phyloP scores from a whole-genome alignment of 441 rosid species.

The Cnidoscolus chayamansa region DNA sequence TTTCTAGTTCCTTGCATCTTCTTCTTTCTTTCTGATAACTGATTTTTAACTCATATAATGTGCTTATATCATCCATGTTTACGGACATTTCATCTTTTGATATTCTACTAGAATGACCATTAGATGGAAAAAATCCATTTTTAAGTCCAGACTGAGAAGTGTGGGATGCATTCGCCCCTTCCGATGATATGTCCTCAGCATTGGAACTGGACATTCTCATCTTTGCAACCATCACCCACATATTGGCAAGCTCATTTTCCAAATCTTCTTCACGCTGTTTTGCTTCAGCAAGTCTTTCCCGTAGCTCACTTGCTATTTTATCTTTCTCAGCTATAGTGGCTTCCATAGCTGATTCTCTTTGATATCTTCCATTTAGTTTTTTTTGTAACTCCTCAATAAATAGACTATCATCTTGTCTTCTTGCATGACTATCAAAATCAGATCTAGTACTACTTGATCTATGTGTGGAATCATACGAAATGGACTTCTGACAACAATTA shows the following conservation, averaged over 20 bases:
- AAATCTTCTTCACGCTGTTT: slow-evolving; percentile 50
- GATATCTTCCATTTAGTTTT: slow-evolving; percentile 37
- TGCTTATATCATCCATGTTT: slow-evolving; percentile 29
- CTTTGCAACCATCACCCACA: slow-evolving; percentile 60
- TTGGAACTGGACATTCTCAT: slow-evolving; percentile 37
- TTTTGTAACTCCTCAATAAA: slow-evolving; percentile 44
- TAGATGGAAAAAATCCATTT: slow-evolving; percentile 33
- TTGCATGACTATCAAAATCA: slow-evolving; percentile 30
- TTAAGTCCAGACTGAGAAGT: slow-evolving; percentile 26
- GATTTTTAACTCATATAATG: slow-evolving; percentile 36
- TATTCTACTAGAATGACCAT: slow-evolving; percentile 24
- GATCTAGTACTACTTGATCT: slow-evolving; percentile 25
- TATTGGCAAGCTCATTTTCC: slow-evolving; percentile 61
- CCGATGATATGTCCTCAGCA: slow-evolving; percentile 28
- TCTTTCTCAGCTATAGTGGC: slow-evolving; percentile 42
- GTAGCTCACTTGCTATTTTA: slow-evolving; percentile 39
- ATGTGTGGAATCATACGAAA: slow-evolving; percentile 33
- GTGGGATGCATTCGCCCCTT: slow-evolving; percentile 21
- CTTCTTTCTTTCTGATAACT: slow-evolving; percentile 42
- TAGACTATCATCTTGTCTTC: slow-evolving; percentile 33
- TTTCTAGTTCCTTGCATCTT: slow-evolving; percentile 53
- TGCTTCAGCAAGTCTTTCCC: slow-evolving; percentile 46
- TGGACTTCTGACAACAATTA: slow-evolving; percentile 32
- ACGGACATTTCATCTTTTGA: slow-evolving; percentile 30
- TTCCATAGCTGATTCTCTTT: slow-evolving; percentile 46